Evolutionary conservation across 75 land plant genomes (phyloP), one percentile per base, ranked within the genome.

Genomic region (Selaginella tamariscina): DNA sequence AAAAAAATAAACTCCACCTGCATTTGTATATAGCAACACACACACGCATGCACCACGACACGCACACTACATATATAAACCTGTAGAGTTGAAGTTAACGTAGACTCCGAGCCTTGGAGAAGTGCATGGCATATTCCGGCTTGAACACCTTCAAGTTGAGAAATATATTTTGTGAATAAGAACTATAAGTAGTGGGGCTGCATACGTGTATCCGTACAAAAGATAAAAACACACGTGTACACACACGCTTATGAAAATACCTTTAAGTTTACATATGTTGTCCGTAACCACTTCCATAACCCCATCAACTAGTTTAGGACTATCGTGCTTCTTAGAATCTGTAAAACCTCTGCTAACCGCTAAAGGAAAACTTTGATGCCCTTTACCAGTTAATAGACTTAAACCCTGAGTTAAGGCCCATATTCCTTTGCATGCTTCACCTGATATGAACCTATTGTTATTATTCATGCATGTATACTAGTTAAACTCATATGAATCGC

Each of bases 381-480:
- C 81, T 70, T 78, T 90, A 20, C 68, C 57, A 22, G 75, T 76
- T 30, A 74, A 66, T 56, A 73, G 69, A 74, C 81, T 85, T 26
- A 81, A 29, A 54, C 86, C 84, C 70, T 84, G 80, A 9, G 84
- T 73, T 2, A 94, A 66, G 44, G 78, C 82, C 96, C 99, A 94
- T 1, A 90, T 66, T 24, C 85, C 91, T 71, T 82, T 85, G 72
- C 88, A 87, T 65, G 49, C 49, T 39, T 39, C 49, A 5, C 49
- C n/a, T n/a, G n/a, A n/a, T n/a, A n/a, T n/a, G n/a, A n/a, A n/a
- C n/a, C n/a, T n/a, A n/a, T n/a, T n/a, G n/a, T n/a, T n/a, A n/a
- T n/a, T n/a, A n/a, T n/a, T n/a, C n/a, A n/a, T n/a, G n/a, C n/a
- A n/a, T n/a, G n/a, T n/a, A n/a, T n/a, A n/a, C n/a, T n/a, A n/a